phyloP scores from a whole-genome alignment of 2,329 filamentous ascomycete species.

The Penicillium freii region DNA sequence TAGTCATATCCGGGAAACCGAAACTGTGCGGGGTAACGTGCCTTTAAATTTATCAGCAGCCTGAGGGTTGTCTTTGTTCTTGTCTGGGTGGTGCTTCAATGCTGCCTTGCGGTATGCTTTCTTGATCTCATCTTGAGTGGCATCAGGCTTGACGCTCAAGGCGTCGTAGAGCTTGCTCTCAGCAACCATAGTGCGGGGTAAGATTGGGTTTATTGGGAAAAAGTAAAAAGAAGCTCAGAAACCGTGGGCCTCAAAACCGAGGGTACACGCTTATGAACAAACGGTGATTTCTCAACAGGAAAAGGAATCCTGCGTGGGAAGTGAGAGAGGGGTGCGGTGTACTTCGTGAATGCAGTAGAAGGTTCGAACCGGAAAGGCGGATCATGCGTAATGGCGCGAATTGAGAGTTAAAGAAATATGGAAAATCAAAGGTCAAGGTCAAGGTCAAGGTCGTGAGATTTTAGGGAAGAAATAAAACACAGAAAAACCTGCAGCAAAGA shows the following conservation, averaged over 20 bases:
- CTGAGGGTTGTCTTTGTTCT: slow-evolving; percentile 87
- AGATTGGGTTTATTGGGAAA: slow-evolving; percentile 9
- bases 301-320: slow-evolving; percentile 4
- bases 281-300: slow-evolving; percentile 1
- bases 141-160: slow-evolving; percentile 73
- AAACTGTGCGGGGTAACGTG: slow-evolving; percentile 31
- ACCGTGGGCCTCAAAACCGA: background rate
- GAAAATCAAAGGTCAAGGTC: background rate
- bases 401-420: background rate
- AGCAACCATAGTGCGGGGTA: slow-evolving; percentile 66
- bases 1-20: background rate
- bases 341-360: slow-evolving; percentile 39
- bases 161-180: slow-evolving; percentile 95
- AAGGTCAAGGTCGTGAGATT: background rate
- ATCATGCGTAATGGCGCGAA: background rate
- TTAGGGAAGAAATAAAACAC: slow-evolving; percentile 3
- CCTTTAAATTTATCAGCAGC: slow-evolving; percentile 92
- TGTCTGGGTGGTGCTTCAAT: slow-evolving; percentile 92
- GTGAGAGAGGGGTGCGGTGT: slow-evolving; percentile 5
- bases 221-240: background rate
- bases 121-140: slow-evolving; percentile 91
- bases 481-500: background rate
- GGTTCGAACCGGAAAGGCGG: slow-evolving; percentile 22
- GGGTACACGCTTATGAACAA: slow-evolving; percentile 8
- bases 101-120: slow-evolving; percentile 83